Percentiles rank a stretch among this genome's conserved stretches.
These are phyloP conservation scores for Selaginella tamariscina DNA, from an alignment of 75 land plant genomes.

Conservation along the genomic window DNA sequence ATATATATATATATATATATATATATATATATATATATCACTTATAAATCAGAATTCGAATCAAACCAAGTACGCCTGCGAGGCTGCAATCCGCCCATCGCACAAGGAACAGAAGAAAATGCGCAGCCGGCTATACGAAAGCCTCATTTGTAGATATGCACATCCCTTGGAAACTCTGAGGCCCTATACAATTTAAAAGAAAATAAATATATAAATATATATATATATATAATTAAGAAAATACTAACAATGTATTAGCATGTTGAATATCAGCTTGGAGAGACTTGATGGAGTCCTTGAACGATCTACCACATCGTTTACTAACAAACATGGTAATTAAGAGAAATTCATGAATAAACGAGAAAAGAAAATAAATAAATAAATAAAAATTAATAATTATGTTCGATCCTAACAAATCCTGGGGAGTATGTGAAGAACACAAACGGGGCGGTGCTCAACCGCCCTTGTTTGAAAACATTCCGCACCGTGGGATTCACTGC, in stretches of 20 bases:
- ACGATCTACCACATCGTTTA: not conserved
- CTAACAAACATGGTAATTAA: not conserved
- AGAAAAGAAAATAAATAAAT: no score
- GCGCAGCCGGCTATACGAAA: slow-evolving; percentile 52
- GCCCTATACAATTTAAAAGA: slow-evolving; percentile 31
- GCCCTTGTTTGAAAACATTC: not conserved
- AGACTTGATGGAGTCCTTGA: not conserved
- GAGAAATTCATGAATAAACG: no score
- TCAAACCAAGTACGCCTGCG: slow-evolving; percentile 52
- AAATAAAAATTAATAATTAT: no score
- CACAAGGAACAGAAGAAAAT: slow-evolving; percentile 39
- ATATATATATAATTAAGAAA: not conserved
- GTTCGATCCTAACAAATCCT: no score
- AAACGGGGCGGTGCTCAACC: not conserved
- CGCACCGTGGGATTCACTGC: not conserved
- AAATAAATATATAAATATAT: not conserved
- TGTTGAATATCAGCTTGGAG: not conserved
- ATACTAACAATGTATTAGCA: not conserved
- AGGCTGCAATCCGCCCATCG: slow-evolving; percentile 66
- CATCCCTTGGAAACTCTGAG: slow-evolving; percentile 51
- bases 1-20: not conserved
- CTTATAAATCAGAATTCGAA: slow-evolving; percentile 63
- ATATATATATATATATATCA: not conserved
- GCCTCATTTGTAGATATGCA: slow-evolving; percentile 60
- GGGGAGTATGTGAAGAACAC: not conserved